Evolutionary conservation across 345 rosid genomes (phyloP).

Genomic region (Angophora floribunda): DNA sequence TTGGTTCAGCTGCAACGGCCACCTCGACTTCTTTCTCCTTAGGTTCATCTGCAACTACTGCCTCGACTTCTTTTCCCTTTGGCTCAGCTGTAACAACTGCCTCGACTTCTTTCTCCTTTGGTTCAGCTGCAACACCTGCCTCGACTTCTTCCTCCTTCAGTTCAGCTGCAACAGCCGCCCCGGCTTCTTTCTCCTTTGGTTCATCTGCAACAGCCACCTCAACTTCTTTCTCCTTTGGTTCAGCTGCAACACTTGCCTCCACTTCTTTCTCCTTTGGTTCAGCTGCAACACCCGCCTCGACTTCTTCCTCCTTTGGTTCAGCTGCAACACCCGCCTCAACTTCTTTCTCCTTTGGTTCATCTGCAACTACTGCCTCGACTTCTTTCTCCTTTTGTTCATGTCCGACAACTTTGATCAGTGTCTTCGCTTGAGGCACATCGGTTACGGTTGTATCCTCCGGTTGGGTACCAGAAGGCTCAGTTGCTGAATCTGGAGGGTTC

Average conservation of each 20-base stretch:
- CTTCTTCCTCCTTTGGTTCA: neutral
- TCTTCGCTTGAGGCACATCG: neutral
- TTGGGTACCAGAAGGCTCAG: neutral
- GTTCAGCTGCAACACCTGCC: neutral
- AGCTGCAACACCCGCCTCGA: neutral
- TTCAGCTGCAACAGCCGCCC: neutral
- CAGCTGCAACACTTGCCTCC: neutral
- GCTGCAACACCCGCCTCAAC: neutral
- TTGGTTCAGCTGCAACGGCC: neutral
- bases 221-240: neutral
- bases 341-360: neutral
- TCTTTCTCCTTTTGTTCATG: neutral
- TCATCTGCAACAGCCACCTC: fast-evolving
- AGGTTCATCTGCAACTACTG: neutral
- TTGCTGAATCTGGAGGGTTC: neutral
- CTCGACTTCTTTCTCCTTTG: neutral
- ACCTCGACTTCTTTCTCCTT: neutral
- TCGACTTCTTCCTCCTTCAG: neutral
- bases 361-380: neutral
- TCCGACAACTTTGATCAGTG: neutral
- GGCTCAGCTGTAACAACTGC: neutral
- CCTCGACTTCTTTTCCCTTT: neutral
- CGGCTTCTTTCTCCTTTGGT: neutral
- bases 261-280: neutral
- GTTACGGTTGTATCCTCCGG: neutral